Conservation (phyloP, 495 filamentous ascomycete species). For the Pyrenula massariospora region DNA sequence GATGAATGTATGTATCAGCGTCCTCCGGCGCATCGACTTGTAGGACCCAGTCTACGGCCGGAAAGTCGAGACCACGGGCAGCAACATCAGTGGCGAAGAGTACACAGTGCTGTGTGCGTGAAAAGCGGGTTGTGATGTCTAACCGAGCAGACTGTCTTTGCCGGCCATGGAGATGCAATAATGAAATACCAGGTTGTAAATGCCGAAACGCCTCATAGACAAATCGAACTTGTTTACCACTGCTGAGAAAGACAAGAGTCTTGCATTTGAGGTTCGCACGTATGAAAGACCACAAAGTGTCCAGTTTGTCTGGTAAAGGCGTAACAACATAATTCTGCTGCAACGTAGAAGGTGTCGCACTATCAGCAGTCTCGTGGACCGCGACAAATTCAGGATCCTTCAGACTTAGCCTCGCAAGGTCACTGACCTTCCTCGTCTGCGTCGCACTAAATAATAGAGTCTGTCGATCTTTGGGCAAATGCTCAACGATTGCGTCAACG, state of each 20-base stretch:
- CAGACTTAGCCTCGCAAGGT: conserved; percentile 78
- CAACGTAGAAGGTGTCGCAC: conserved; percentile 73
- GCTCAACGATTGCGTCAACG: conserved; percentile 87
- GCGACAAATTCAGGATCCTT: conserved; percentile 89
- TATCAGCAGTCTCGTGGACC: conserved; percentile 70
- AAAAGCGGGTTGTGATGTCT: conserved; percentile 75
- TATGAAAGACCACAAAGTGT: conserved; percentile 87
- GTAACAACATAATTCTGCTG: conserved; percentile 87
- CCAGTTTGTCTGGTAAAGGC: conserved; percentile 74
- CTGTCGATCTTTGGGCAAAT: conserved; percentile 77
- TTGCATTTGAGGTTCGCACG: conserved; percentile 79
- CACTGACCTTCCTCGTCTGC: conserved; percentile 86
- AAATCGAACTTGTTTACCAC: conserved; percentile 92
- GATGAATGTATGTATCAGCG: conserved; percentile 93
- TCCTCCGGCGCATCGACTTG: conserved; percentile 94
- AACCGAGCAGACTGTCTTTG: conserved; percentile 84
- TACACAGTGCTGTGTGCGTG: conserved; percentile 65
- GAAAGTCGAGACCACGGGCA: conserved; percentile 88
- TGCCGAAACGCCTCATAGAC: conserved; percentile 88
- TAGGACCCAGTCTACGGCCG: conserved; percentile 94
- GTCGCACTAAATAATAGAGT: conserved; percentile 94
- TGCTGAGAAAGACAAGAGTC: conserved; percentile 87
- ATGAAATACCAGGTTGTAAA: conserved; percentile 85
- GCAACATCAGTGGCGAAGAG: conserved; percentile 94
- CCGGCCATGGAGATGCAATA: conserved; percentile 89